Base-by-base conservation (phyloP, 2,329 filamentous ascomycete genomes). In the Dactylellina haptotyla region DNA sequence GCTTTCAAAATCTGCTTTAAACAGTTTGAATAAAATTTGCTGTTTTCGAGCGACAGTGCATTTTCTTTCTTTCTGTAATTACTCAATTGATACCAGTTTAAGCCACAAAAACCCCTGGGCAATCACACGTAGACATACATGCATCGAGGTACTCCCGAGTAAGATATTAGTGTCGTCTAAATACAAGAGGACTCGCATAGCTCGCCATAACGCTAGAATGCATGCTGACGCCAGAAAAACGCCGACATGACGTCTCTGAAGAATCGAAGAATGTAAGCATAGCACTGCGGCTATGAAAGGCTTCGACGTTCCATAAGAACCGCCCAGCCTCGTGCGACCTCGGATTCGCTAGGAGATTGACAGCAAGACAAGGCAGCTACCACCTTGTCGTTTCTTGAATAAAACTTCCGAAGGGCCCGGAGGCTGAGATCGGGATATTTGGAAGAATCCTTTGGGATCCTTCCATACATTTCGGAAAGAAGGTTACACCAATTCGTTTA, bases 391-490 rank as follows among this genome's bases (percentile, higher is more conserved):
- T 16, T 46, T 46, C 28, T 50, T 20, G 12, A 34, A 53, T 5
- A 53, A 51, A 28, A 6, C 26, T 53, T 34, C 48, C 26, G 28
- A 53, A 53, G 34, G 20, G 4, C 45, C 20, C 45, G 45, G 20
- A 20, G 20, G 45, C 6, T n/a, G 9, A 25, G 23, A 2, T 28
- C 45, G 23, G 25, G 20, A 12, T 28, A 50, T 50, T 50, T 50
- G 45, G 45, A 50, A 50, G 45, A 50, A n/a, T 28, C 28, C n/a
- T 28, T 50, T 26, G 6, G 32, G 23, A 53, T 53, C 48, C 48
- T 53, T 53, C 48, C n/a, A 12, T 32, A 25, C 23, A 8, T 28
- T 9, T 28, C 16, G n/a, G 23, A 23, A 50, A 5, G 48, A 53
- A 9, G 18, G 51, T 56, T 39, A 56, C 32, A 56, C 51, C 30